Evolutionary conservation across 1,284 basidiomycete species (phyloP).

Genomic region (Earliella scabrosa): DNA sequence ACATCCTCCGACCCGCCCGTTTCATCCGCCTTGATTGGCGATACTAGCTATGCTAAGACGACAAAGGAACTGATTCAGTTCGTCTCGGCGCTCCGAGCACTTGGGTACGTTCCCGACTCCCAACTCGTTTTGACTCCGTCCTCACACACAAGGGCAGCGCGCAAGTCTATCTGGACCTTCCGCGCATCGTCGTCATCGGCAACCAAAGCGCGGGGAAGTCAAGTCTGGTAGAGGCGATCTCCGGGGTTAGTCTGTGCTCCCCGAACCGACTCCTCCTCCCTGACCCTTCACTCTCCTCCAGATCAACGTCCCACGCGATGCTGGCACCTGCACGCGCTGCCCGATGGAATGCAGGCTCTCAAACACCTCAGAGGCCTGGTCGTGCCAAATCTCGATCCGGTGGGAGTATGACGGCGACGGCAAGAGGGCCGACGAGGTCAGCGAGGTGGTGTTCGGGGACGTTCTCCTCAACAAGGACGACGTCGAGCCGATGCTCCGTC

Average conservation of each 20-base stretch:
- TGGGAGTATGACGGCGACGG: slow-evolving; percentile 13
- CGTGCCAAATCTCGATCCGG: not conserved
- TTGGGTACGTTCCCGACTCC: slow-evolving; percentile 10
- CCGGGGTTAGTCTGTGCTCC: slow-evolving; percentile 33
- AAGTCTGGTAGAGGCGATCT: slow-evolving; percentile 54
- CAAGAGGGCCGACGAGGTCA: slow-evolving; percentile 29
- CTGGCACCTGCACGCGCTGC: slow-evolving; percentile 31
- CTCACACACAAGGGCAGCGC: slow-evolving; percentile 43
- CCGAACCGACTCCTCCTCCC: slow-evolving; percentile 41
- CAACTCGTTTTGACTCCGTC: slow-evolving; percentile 29
- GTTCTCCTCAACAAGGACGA: slow-evolving; percentile 38
- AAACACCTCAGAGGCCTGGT: slow-evolving; percentile 1
- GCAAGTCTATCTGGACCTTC: slow-evolving; percentile 31
- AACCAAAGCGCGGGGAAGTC: slow-evolving; percentile 46
- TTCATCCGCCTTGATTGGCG: not conserved
- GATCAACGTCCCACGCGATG: slow-evolving; percentile 26
- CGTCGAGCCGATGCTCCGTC: slow-evolving; percentile 44
- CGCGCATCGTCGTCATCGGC: slow-evolving; percentile 35
- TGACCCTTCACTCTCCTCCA: not conserved
- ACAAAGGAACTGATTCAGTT: slow-evolving; percentile 10
- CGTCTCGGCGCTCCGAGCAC: slow-evolving; percentile 6
- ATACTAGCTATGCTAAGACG: slow-evolving; percentile 7
- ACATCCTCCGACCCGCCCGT: not conserved
- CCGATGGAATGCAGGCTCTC: slow-evolving; percentile 33
- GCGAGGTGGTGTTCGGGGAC: slow-evolving; percentile 41